These are phyloP conservation scores for Kokia cookei DNA, from an alignment of 441 rosid genomes.

Conservation along the genomic window DNA sequence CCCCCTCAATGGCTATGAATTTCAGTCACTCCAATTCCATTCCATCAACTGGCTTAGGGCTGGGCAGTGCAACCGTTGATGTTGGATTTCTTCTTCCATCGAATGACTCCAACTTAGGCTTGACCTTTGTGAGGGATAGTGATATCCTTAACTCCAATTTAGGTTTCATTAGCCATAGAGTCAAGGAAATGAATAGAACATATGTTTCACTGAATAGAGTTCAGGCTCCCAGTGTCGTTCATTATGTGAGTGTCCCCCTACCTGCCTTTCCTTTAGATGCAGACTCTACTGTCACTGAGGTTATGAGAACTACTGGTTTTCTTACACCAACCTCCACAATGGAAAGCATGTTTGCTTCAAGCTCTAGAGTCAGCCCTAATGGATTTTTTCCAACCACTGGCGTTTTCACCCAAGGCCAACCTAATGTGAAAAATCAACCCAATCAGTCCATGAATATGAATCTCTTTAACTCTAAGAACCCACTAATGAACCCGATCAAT, in stretches of 20 bases:
- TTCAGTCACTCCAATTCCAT: not conserved
- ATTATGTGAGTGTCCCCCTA: not conserved
- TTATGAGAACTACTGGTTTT: no score
- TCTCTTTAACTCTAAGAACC: no score
- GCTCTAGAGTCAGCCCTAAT: no score
- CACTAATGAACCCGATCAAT: no score
- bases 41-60: not conserved
- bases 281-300: no score
- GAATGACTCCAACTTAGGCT: not conserved
- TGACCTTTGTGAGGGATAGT: not conserved
- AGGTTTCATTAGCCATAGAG: not conserved
- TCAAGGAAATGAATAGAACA: slow-evolving; percentile 9
- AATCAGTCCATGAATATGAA: no score
- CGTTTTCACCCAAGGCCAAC: no score
- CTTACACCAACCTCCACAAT: no score
- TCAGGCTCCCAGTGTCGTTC: not conserved
- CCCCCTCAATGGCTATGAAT: not conserved
- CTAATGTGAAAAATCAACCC: no score
- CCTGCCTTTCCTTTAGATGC: not conserved
- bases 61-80: not conserved
- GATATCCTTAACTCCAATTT: not conserved
- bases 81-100: not conserved
- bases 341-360: no score
- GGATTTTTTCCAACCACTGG: no score
- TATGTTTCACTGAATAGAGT: not conserved